Evolutionary conservation across 2,329 filamentous ascomycete species (phyloP), one percentile per base, ranked within the genome.

Genomic region (Lithohypha guttulata): DNA sequence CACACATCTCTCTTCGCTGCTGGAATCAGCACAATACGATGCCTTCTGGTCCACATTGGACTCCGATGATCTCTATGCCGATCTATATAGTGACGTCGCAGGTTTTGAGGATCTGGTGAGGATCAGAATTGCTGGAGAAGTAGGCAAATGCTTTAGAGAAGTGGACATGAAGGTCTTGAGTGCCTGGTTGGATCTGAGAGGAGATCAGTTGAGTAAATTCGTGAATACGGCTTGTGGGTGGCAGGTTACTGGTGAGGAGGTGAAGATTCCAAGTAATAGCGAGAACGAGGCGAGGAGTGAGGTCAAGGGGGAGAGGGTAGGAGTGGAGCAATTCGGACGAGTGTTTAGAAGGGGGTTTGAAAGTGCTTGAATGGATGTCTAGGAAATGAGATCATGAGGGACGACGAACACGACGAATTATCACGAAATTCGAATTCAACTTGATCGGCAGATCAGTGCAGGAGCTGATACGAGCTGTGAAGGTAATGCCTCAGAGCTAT

Each of bases 281-380:
- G 91, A 98, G 66, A 95, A 95, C 61, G 89, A 96, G 75, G 91
- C 86, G 30, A 85, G 93, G 71, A 91, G 91, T 63, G 81, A 86
- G 27, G 83, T 95, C 61, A 93, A 95, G 56, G 77, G 87, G 54
- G 91, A 98, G 71, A 87, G 91, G 50, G 91, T 98, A n/a, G 63
- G 59, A 13, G 53, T 67, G 28, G 64, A 68, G 31, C 63, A 64
- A 62, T 68, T 68, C 49, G 63, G 63, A 17, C 56, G 84, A 51
- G 78, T 93, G 46, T 77, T 94, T 48, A 74, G 81, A 62, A 74
- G 26, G 87, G 56, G 81, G 84, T 34, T 94, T 86, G 71, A 86
- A 94, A 68, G 82, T 15, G 20, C 33, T 21, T n/a, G 20, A 19
- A 13, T 35, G 6, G 18, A 7, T 32, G 13, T 19, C 17, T 6